phyloP scores from a whole-genome alignment of 495 filamentous ascomycete species.

The Aspergillus conjunctus region DNA sequence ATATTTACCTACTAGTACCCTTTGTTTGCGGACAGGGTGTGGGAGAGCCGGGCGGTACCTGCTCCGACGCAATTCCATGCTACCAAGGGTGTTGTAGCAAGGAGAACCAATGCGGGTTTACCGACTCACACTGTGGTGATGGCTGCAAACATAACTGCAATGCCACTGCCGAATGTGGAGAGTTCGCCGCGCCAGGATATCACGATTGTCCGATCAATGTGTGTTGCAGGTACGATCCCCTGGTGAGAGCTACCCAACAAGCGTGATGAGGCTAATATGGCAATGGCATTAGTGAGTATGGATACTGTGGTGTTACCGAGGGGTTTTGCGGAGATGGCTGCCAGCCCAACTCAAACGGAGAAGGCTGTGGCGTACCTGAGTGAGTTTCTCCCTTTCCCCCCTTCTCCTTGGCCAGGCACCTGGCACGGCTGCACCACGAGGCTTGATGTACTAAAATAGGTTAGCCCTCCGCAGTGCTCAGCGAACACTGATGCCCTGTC shows the following conservation, averaged over 20 bases:
- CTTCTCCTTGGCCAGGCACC: neutral
- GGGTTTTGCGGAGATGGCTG: conserved; percentile 28
- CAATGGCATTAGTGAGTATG: neutral
- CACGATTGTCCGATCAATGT: conserved; percentile 34
- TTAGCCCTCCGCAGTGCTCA: conserved; percentile 3
- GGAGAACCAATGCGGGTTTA: conserved; percentile 9
- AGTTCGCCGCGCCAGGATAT: conserved; percentile 22
- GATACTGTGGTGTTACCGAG: conserved; percentile 11
- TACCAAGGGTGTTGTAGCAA: conserved; percentile 13
- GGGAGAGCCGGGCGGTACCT: conserved; percentile 8
- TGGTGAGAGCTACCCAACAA: conserved; percentile 15
- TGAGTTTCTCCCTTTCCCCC: neutral
- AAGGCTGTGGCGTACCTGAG: conserved; percentile 7
- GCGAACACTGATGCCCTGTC: conserved; percentile 11
- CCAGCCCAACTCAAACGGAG: conserved; percentile 22
- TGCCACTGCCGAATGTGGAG: conserved; percentile 36
- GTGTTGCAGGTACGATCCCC: conserved; percentile 31
- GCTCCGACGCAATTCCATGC: conserved; percentile 2
- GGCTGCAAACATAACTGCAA: conserved; percentile 31
- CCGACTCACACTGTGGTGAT: conserved; percentile 4
- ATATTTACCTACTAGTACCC: neutral
- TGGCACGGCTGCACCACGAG: neutral
- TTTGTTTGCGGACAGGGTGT: neutral
- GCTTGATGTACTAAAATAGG: neutral
- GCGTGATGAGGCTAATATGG: too few species aligned